These are phyloP conservation scores for Rhodomyrtus psidioides DNA, from an alignment of 441 rosid species.

Conservation along the genomic window DNA sequence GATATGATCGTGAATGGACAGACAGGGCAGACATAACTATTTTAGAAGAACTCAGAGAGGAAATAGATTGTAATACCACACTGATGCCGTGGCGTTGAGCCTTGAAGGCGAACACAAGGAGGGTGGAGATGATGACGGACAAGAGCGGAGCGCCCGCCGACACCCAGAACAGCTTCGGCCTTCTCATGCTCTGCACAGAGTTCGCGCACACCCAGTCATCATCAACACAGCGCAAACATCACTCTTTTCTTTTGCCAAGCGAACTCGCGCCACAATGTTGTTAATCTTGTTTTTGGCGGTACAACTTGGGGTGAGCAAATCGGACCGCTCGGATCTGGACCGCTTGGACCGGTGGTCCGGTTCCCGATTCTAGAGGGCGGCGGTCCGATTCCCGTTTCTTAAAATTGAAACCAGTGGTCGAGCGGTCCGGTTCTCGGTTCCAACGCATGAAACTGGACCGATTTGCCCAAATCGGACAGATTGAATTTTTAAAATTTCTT, in stretches of 20 bases:
- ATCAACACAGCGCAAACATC: neutral
- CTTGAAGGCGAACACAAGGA: slow-evolving; percentile 63
- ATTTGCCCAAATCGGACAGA: too few relatives aligned
- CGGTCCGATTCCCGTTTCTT: too few relatives aligned
- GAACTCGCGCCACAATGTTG: neutral
- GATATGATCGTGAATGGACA: neutral
- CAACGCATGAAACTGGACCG: too few relatives aligned
- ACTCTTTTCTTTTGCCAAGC: neutral
- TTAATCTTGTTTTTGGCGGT: too few relatives aligned
- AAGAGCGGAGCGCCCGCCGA: slow-evolving; percentile 81
- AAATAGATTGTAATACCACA: slow-evolving; percentile 23
- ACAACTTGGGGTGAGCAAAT: too few relatives aligned
- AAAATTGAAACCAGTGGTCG: too few relatives aligned
- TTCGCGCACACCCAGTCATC: neutral
- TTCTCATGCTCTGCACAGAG: slow-evolving; percentile 63
- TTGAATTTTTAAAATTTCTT: too few relatives aligned
- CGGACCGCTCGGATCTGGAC: too few relatives aligned
- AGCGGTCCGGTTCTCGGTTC: too few relatives aligned
- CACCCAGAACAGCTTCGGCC: slow-evolving; percentile 79
- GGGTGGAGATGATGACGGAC: slow-evolving; percentile 64
- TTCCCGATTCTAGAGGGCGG: too few relatives aligned
- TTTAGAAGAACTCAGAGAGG: neutral
- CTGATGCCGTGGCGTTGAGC: slow-evolving; percentile 71
- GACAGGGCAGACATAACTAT: neutral
- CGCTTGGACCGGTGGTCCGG: too few relatives aligned